A percentile compares a stretch with the other conserved stretches of the same genome.
phyloP scores from a whole-genome alignment of 257 asterid species.

The Paulownia fortunei region DNA sequence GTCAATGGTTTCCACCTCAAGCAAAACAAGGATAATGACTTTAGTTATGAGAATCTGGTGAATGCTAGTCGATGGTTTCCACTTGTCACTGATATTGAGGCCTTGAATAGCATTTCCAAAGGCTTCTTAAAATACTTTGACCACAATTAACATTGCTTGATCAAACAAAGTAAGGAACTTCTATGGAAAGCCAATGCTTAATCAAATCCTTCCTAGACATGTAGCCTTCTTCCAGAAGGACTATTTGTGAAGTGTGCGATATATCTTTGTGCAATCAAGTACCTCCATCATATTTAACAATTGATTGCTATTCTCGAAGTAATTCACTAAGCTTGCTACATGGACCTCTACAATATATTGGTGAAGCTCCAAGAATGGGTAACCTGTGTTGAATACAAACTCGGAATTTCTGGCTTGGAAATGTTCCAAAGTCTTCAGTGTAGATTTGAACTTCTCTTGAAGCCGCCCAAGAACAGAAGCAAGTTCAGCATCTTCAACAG shows the following conservation, averaged over 20 bases:
- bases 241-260: background rate
- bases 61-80: background rate
- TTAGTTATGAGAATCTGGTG: background rate
- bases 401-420: conserved; percentile 87
- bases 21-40: background rate
- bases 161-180: background rate
- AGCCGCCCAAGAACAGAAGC: conserved; percentile 59
- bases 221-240: background rate
- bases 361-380: conserved; percentile 19
- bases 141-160: background rate
- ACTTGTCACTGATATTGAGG: background rate
- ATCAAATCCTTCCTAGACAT: background rate
- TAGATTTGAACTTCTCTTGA: conserved; percentile 58
- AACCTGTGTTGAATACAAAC: conserved; percentile 84
- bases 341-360: background rate
- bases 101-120: background rate
- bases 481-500: conserved; percentile 59
- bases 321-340: background rate
- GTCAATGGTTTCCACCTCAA: background rate
- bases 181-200: background rate
- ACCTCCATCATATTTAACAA: background rate
- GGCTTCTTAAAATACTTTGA: background rate
- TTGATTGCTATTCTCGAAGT: background rate
- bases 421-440: conserved; percentile 59
- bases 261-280: background rate